Evolutionary conservation across 345 rosid species (phyloP).

Genomic region (Reutealis trisperma): DNA sequence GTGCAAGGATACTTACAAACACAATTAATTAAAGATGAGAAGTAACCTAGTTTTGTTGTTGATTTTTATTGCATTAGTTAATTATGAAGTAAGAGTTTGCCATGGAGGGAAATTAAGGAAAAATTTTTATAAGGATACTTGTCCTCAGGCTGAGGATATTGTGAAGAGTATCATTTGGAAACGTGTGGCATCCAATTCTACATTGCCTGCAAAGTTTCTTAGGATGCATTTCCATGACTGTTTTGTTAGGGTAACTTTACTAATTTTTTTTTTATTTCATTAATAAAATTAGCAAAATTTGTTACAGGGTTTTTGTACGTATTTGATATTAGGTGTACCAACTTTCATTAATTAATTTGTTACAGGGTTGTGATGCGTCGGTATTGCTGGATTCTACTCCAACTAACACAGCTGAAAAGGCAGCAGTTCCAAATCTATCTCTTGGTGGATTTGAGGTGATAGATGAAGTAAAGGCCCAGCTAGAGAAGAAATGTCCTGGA

Average conservation of each 20-base stretch:
- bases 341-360: neutral
- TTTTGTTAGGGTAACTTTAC: slow-evolving; percentile 51
- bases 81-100: slow-evolving; percentile 22
- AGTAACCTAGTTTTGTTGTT: slow-evolving; percentile 14
- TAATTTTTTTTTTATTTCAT: neutral
- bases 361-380: slow-evolving; percentile 74
- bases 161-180: slow-evolving; percentile 41
- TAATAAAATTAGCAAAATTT: too few relatives aligned
- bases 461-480: slow-evolving; percentile 50
- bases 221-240: slow-evolving; percentile 70
- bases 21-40: neutral
- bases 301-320: too few relatives aligned
- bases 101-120: slow-evolving; percentile 33
- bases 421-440: slow-evolving; percentile 52
- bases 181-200: slow-evolving; percentile 29
- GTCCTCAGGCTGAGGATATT: slow-evolving; percentile 41
- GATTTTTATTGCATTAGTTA: slow-evolving; percentile 9
- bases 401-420: slow-evolving; percentile 47
- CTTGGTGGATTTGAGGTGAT: slow-evolving; percentile 53
- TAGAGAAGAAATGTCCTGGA: slow-evolving; percentile 59
- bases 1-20: too few relatives aligned
- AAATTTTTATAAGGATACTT: slow-evolving; percentile 36
- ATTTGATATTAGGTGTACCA: too few relatives aligned
- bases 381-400: slow-evolving; percentile 45
- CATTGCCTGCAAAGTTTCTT: slow-evolving; percentile 52